These are phyloP conservation scores for Clonostachys rosea DNA, from an alignment of 2,329 filamentous ascomycete genomes.

Conservation along the genomic window DNA sequence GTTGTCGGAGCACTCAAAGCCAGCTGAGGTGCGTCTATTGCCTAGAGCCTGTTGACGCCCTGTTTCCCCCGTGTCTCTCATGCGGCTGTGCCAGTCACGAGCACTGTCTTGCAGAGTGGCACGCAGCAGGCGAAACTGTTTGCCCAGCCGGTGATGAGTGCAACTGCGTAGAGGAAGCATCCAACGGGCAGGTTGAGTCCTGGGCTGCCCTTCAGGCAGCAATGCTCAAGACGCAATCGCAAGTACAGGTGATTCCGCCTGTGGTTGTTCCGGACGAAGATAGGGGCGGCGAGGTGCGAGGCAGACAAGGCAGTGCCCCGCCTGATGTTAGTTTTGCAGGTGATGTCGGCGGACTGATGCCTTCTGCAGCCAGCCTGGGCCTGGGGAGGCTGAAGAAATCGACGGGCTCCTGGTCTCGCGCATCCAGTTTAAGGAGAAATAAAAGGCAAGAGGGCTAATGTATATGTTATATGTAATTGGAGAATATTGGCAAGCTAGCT, in stretches of 20 bases:
- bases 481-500: too few relatives aligned
- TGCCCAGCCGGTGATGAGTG: constrained; percentile 65
- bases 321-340: constrained; percentile 15
- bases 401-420: constrained; percentile 39
- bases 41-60: constrained; percentile 52
- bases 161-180: constrained; percentile 52
- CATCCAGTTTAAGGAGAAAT: constrained; percentile 30
- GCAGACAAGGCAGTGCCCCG: constrained; percentile 29
- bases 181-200: constrained; percentile 53
- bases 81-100: constrained; percentile 61
- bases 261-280: constrained; percentile 18
- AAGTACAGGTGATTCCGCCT: constrained; percentile 16
- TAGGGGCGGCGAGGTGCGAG: constrained; percentile 14
- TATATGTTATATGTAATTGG: too few relatives aligned
- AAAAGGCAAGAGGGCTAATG: constrained; percentile 8
- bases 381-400: constrained; percentile 45
- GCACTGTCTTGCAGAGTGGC: constrained; percentile 54
- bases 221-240: constrained; percentile 18
- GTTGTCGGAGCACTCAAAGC: constrained; percentile 49
- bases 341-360: constrained; percentile 12
- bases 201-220: constrained; percentile 45
- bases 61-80: constrained; percentile 56
- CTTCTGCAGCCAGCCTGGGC: constrained; percentile 31
- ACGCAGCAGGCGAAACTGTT: constrained; percentile 46
- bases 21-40: constrained; percentile 61